phyloP scores from a whole-genome alignment of 768 basidiomycete genomes.

The Scleroderma citrinum region DNA sequence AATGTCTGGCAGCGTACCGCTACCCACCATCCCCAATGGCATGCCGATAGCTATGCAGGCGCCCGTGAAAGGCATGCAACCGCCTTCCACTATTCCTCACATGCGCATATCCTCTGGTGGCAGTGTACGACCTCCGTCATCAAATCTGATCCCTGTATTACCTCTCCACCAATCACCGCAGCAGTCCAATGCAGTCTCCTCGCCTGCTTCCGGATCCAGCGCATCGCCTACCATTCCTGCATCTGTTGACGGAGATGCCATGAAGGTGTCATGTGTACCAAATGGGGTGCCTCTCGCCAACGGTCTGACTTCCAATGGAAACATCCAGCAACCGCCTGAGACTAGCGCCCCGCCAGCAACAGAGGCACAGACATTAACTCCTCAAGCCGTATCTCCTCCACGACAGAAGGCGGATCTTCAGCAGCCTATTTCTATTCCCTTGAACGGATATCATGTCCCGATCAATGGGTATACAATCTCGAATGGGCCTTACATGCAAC shows the following conservation, averaged over 20 bases:
- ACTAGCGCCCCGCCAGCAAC: neutral
- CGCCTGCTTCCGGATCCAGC: neutral
- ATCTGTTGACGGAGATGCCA: no score
- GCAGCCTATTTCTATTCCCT: neutral
- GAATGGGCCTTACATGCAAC: constrained; percentile 30
- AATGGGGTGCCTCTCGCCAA: neutral
- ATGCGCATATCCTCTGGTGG: constrained; percentile 52
- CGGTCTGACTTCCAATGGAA: neutral
- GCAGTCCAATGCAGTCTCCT: neutral
- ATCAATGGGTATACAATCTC: constrained; percentile 35
- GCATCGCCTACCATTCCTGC: neutral
- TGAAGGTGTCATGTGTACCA: neutral
- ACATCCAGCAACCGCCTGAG: neutral
- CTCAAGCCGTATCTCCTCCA: neutral
- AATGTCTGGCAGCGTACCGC: constrained; percentile 14
- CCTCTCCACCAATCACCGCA: neutral
- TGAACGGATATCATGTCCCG: constrained; percentile 40
- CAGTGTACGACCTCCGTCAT: neutral
- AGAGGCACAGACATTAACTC: neutral
- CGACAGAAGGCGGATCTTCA: neutral
- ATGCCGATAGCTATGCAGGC: constrained; percentile 55
- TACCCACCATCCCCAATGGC: constrained; percentile 33
- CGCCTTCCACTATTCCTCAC: constrained; percentile 41
- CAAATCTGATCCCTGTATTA: neutral
- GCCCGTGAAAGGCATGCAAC: constrained; percentile 51